Evolutionary conservation across 2,329 filamentous ascomycete genomes (phyloP), one percentile per base, ranked within the genome.

Genomic region (Ceratocystis harringtonii): DNA sequence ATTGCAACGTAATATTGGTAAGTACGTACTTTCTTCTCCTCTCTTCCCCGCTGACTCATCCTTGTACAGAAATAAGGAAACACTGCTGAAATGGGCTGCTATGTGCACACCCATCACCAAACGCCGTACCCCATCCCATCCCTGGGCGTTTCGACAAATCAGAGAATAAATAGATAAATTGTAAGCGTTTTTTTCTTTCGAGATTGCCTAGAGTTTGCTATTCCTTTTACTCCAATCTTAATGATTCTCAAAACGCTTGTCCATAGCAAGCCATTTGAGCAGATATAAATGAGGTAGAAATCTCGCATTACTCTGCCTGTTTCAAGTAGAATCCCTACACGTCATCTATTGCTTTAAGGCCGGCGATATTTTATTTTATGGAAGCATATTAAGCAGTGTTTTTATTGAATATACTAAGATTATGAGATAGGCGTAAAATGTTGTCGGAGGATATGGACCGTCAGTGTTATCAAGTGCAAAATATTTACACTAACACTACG

Each of bases 361-460:
- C 3, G 4, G 10, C 3, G 4, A 41, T 41, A 15, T 15, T 41
- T 41, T 41, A 41, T 15, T 41, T 41, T 0, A 41, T 12, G 12
- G 4, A 41, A 41, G 36, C 36, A 41, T 41, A 41, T 5, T 10
- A 15, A 12, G 3, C 3, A 12, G 3, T 15, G 36, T 41, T 8
- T 41, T 41, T 41, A 41, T 41, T 41, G 36, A 41, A 4, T 15
- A 15, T 15, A 41, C 36, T 32, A 44, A 5, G 19, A 17, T 41
- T 48, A 63, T 36, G 10, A 7, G 30, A 32, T 57, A 7, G 6
- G 52, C 30, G 10, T 62, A 25, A 36, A 3, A 79, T 89, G 81
- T 88, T 75, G 80, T 79, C 85, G 83, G 75, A 75, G 77, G 80
- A 80, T 79, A 86, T 88, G 86, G 87, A 90, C 85, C 86, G 78